Base-by-base conservation (phyloP, 306 rosid species). In the Cicer judaicum region DNA sequence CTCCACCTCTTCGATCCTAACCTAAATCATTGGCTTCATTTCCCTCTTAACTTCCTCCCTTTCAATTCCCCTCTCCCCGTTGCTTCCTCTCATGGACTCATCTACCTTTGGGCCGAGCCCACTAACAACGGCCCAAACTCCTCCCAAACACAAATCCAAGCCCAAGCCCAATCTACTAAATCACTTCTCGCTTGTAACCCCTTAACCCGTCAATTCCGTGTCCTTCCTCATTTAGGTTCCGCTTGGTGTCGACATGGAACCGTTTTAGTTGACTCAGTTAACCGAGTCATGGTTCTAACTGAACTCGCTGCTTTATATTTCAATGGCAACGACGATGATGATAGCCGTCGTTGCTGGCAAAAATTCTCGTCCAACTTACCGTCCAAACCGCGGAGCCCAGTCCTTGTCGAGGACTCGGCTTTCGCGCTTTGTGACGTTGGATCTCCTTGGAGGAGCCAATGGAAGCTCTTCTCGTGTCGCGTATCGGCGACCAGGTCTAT, bases 191-290 rank as follows among this genome's bases (percentile, higher is more conserved):
- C 89, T 10, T 91, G 97, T 36, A 93, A 93, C 79, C 98, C 97
- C 1, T 67, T 93, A 47, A 91, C 92, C 5, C 89, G 88, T 15
- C 88, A 70, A 16, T 93, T 87, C 74, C 88, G 89, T 4, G 83
- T 79, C 40, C 84, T 93, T 63, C 98, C 98, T 0, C 97, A 79
- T 67, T 87, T 93, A 5, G 98, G 98, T 24, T 93, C 98, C 9
- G 98, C 98, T 11, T 93, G 98, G 98, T 89, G 96, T 6, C 86
- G 96, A 21, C 98, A 93, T 39, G 98, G 98, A 10, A 79, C 89
- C 5, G 98, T 93, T 42, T 85, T 93, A 2, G 97, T 89, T 7
- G 96, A 91, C 82, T 64, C 92, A 16, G 81, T 81, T 1, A 80
- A 76, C 53, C 86, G 88, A 11, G 98, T 91, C 48, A 91, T 91